Evolutionary conservation across 1,284 basidiomycete genomes (phyloP).

Genomic region (Moesziomyces parantarcticus): DNA sequence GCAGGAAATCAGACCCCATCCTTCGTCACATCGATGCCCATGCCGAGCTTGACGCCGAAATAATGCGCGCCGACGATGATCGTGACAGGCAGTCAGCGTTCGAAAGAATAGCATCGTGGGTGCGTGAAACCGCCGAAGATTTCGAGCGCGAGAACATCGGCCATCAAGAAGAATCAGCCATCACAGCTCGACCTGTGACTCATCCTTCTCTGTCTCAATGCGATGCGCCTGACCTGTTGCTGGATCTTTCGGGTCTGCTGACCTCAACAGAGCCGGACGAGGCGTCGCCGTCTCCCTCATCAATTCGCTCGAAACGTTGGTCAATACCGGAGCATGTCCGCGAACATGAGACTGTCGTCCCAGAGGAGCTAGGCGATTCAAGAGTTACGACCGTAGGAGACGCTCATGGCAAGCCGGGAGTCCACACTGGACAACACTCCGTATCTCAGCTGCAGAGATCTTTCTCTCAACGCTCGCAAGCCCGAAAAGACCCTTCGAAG

Average conservation of each 20-base stretch:
- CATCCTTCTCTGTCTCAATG: too few relatives aligned
- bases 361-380: too few relatives aligned
- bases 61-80: background rate
- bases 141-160: background rate
- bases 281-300: too few relatives aligned
- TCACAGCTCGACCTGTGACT: too few relatives aligned
- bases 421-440: background rate
- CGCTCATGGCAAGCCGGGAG: background rate
- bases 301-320: too few relatives aligned
- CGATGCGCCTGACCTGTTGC: too few relatives aligned
- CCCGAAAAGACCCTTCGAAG: background rate
- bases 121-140: background rate
- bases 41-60: background rate
- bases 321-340: too few relatives aligned
- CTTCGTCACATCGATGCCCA: background rate
- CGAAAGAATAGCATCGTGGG: background rate
- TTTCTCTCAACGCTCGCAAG: conserved; percentile 14
- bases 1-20: too few relatives aligned
- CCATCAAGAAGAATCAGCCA: background rate
- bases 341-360: too few relatives aligned
- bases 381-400: too few relatives aligned
- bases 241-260: too few relatives aligned
- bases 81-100: background rate
- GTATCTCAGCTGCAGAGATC: conserved; percentile 4
- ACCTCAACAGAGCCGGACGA: too few relatives aligned